A percentile compares a stretch with the other conserved stretches of the same genome.
Evolutionary conservation across 257 asterid species (phyloP).

Genomic region (Solanum pimpinellifolium): DNA sequence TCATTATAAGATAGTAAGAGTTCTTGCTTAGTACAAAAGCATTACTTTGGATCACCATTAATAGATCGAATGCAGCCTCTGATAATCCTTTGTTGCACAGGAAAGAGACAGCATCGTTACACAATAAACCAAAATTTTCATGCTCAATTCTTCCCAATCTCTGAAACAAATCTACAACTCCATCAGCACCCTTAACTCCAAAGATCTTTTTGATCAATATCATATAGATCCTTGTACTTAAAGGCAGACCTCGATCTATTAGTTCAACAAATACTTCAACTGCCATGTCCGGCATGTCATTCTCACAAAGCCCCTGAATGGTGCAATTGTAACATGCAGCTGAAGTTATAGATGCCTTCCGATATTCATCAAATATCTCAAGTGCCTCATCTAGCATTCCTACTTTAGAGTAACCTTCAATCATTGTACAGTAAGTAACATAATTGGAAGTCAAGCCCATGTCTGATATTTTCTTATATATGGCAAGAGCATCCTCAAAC

Average conservation of each 20-base stretch:
- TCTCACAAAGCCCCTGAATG: slow-evolving; percentile 45
- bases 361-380: slow-evolving; percentile 48
- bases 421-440: slow-evolving; percentile 45
- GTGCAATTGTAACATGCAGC: slow-evolving; percentile 43
- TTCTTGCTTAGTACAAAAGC: slow-evolving; percentile 15
- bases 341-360: slow-evolving; percentile 31
- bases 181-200: slow-evolving; percentile 27
- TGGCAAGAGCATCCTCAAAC: slow-evolving; percentile 56
- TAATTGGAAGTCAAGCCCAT: slow-evolving; percentile 38
- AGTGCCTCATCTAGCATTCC: slow-evolving; percentile 64
- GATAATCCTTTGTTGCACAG: slow-evolving; percentile 42
- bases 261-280: slow-evolving; percentile 42
- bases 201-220: slow-evolving; percentile 30
- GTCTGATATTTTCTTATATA: slow-evolving; percentile 38
- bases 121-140: slow-evolving; percentile 20
- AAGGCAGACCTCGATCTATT: slow-evolving; percentile 23
- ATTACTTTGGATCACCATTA: slow-evolving; percentile 30
- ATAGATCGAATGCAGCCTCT: slow-evolving; percentile 30
- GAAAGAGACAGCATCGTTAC: slow-evolving; percentile 28
- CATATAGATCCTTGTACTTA: slow-evolving; percentile 28
- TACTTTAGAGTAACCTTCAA: slow-evolving; percentile 61
- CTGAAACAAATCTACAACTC: slow-evolving; percentile 33
- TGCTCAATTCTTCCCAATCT: slow-evolving; percentile 26
- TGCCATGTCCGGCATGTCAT: slow-evolving; percentile 51
- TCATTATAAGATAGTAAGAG: slow-evolving; percentile 39